Conservation (phyloP, 2,329 filamentous ascomycete species). For the Pyrenophora seminiperda region DNA sequence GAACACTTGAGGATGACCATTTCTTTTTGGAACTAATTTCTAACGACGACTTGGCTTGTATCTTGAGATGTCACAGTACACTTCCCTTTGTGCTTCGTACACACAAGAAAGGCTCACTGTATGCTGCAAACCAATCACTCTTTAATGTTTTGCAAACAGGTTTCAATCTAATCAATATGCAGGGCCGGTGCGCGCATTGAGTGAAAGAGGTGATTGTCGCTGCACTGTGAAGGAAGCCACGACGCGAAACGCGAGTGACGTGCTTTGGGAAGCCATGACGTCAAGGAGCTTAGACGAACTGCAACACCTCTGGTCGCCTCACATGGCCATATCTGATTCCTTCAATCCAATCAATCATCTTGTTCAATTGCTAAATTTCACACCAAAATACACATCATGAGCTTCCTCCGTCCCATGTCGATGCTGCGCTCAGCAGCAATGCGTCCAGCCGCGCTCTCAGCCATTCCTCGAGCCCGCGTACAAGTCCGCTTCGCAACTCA, state of each 20-base stretch:
- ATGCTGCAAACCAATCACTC: too few relatives aligned
- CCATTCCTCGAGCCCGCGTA: constrained; percentile 33
- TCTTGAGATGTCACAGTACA: too few relatives aligned
- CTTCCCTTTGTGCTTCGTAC: too few relatives aligned
- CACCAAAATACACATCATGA: constrained; percentile 30
- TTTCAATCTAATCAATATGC: not conserved
- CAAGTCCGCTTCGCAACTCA: constrained; percentile 44
- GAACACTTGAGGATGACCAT: too few relatives aligned
- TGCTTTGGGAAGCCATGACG: constrained; percentile 13
- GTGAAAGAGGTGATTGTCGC: constrained; percentile 1
- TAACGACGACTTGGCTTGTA: too few relatives aligned
- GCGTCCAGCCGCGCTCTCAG: constrained; percentile 29
- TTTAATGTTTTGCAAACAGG: not conserved
- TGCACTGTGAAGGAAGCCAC: constrained; percentile 4
- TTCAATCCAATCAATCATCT: not conserved
- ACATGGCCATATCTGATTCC: not conserved
- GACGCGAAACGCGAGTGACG: constrained; percentile 11
- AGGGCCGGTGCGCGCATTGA: too few relatives aligned
- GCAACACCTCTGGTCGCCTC: constrained; percentile 2
- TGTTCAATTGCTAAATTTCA: constrained; percentile 2
- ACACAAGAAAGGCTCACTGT: too few relatives aligned
- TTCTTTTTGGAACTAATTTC: too few relatives aligned
- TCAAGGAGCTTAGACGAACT: constrained; percentile 11
- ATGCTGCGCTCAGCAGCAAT: constrained; percentile 36
- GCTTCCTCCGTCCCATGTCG: constrained; percentile 36